Percentiles rank a stretch among this genome's conserved stretches.
Evolutionary conservation across 129 eudicot genomes (phyloP).

Genomic region (Flaveria ramosissima): DNA sequence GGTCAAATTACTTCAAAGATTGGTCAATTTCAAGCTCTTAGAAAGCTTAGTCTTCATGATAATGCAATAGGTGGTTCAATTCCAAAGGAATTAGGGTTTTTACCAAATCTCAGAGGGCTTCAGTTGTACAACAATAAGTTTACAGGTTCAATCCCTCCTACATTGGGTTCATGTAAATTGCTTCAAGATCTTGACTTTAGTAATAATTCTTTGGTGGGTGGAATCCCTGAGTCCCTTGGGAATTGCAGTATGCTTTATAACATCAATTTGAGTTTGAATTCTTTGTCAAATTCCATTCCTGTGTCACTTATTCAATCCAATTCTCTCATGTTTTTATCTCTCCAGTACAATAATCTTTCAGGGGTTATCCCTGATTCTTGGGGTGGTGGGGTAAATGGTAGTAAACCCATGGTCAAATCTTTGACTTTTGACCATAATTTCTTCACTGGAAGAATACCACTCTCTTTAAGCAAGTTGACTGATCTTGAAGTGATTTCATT

Average conservation of each 20-base stretch:
- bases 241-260: slow-evolving; percentile 66
- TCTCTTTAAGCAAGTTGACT: slow-evolving; percentile 47
- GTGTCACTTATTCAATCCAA: slow-evolving; percentile 48
- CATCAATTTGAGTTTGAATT: slow-evolving; percentile 70
- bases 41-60: slow-evolving; percentile 90
- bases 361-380: slow-evolving; percentile 67
- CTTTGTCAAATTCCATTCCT: slow-evolving; percentile 67
- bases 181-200: slow-evolving; percentile 84
- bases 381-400: slow-evolving; percentile 38
- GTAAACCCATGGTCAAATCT: slow-evolving; percentile 35
- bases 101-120: slow-evolving; percentile 81
- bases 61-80: slow-evolving; percentile 68
- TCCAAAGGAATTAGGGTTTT: slow-evolving; percentile 69
- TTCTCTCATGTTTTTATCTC: slow-evolving; percentile 59
- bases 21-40: slow-evolving; percentile 78
- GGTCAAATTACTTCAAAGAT: slow-evolving; percentile 70
- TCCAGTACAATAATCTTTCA: slow-evolving; percentile 64
- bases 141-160: slow-evolving; percentile 76
- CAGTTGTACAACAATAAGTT: slow-evolving; percentile 72
- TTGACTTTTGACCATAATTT: slow-evolving; percentile 65
- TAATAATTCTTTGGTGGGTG: slow-evolving; percentile 72
- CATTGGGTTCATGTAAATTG: slow-evolving; percentile 66
- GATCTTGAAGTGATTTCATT: slow-evolving; percentile 52
- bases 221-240: slow-evolving; percentile 56
- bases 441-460: slow-evolving; percentile 51